These are phyloP conservation scores for Alloteropsis semialata DNA, from an alignment of 176 grass and related monocot genomes.

Conservation along the genomic window DNA sequence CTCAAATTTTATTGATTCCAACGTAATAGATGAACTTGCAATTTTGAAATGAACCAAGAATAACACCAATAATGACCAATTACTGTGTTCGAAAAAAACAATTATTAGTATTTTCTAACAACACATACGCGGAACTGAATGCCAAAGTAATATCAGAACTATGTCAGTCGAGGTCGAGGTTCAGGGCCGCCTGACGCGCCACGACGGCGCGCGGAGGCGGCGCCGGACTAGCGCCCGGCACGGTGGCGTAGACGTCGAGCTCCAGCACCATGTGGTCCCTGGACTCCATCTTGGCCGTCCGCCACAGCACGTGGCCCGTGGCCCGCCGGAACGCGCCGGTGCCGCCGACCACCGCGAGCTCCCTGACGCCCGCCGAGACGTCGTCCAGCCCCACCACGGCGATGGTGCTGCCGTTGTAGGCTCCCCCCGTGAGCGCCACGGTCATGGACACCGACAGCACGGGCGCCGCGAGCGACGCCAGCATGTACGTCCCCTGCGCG, in stretches of 20 bases:
- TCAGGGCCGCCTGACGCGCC: not conserved
- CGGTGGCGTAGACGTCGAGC: conserved; percentile 42
- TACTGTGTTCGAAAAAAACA: too few relatives aligned
- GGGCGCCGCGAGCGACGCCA: not conserved
- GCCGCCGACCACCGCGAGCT: conserved; percentile 44
- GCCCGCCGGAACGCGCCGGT: conserved; percentile 41
- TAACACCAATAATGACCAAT: not conserved
- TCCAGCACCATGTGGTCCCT: conserved; percentile 35
- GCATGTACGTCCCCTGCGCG: conserved; percentile 38
- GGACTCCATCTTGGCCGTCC: conserved; percentile 35
- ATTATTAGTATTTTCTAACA: too few relatives aligned
- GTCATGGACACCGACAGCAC: conserved; percentile 30
- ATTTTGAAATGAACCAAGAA: not conserved
- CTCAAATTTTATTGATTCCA: not conserved
- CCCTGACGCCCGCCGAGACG: conserved; percentile 4
- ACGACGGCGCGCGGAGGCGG: not conserved
- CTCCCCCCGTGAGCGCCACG: conserved; percentile 10
- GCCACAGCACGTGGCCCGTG: conserved; percentile 33
- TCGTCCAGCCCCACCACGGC: conserved; percentile 29
- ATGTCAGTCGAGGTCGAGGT: not conserved
- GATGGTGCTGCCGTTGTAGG: conserved; percentile 43
- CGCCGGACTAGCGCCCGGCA: conserved; percentile 5
- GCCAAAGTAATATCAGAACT: not conserved
- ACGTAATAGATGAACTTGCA: not conserved
- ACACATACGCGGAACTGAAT: not conserved